These are phyloP conservation scores for Solanum hybrid DNA, from an alignment of 305 asterid genomes.

Conservation along the genomic window DNA sequence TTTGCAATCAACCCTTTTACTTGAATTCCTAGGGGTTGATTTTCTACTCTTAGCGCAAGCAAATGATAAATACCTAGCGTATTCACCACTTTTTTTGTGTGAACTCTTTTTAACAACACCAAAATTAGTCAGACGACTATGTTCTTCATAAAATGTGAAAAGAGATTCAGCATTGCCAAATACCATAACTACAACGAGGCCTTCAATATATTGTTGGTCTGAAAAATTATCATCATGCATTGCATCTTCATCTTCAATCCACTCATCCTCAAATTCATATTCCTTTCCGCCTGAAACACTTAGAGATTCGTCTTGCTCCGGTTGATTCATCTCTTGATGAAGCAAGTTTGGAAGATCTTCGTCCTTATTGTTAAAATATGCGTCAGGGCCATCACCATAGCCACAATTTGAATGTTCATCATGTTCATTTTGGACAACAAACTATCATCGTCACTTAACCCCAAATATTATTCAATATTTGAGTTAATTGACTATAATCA, in stretches of 20 bases:
- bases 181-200: background rate
- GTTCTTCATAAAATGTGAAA: background rate
- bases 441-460: background rate
- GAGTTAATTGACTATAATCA: background rate
- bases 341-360: background rate
- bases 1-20: background rate
- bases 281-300: background rate
- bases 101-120: background rate
- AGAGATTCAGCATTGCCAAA: background rate
- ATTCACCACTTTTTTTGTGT: background rate
- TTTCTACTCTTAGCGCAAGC: background rate
- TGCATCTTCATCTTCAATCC: background rate
- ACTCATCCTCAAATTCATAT: background rate
- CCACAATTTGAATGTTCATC: background rate
- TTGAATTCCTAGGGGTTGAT: background rate
- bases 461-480: background rate
- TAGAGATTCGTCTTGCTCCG: background rate
- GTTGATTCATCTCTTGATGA: background rate
- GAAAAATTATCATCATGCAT: background rate
- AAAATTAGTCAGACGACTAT: background rate
- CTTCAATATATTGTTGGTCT: background rate
- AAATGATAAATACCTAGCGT: background rate
- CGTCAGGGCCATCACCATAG: background rate
- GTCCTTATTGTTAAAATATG: background rate
- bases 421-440: background rate